Evolutionary conservation across 2,329 filamentous ascomycete species (phyloP).

Genomic region (Penicillium palitans): DNA sequence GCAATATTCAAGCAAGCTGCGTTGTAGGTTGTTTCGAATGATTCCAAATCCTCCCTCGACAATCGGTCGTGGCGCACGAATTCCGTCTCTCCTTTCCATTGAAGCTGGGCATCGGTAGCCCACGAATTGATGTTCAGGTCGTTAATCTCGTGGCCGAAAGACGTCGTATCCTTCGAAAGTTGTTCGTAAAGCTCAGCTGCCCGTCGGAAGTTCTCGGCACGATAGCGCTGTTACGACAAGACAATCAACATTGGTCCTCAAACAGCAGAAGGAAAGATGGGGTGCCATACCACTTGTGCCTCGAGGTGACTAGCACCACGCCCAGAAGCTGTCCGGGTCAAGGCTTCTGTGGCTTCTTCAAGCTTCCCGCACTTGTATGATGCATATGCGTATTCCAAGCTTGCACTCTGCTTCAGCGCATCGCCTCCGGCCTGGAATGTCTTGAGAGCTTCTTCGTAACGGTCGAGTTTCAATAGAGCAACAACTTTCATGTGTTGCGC

Average conservation of each 20-base stretch:
- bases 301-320: slow-evolving; percentile 61
- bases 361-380: slow-evolving; percentile 62
- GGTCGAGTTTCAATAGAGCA: slow-evolving; percentile 63
- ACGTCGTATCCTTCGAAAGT: slow-evolving; percentile 44
- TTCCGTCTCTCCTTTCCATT: slow-evolving; percentile 58
- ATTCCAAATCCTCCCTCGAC: slow-evolving; percentile 60
- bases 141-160: slow-evolving; percentile 53
- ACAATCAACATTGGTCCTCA: slow-evolving; percentile 7
- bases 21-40: slow-evolving; percentile 66
- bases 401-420: slow-evolving; percentile 54
- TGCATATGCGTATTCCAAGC: slow-evolving; percentile 63
- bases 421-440: slow-evolving; percentile 57
- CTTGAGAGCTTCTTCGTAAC: slow-evolving; percentile 61
- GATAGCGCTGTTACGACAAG: slow-evolving; percentile 47
- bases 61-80: slow-evolving; percentile 55
- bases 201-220: slow-evolving; percentile 59
- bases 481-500: slow-evolving; percentile 61
- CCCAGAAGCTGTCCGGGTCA: slow-evolving; percentile 41
- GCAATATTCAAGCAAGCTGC: slow-evolving; percentile 64
- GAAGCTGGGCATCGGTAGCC: slow-evolving; percentile 62
- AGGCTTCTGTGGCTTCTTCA: slow-evolving; percentile 55
- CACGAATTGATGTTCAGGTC: slow-evolving; percentile 63
- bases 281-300: slow-evolving; percentile 57
- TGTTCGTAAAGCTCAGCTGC: slow-evolving; percentile 57
- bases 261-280: slow-evolving; percentile 9